These are phyloP conservation scores for Liquidambar formosana DNA, from an alignment of 164 flowering plant species.

Conservation along the genomic window DNA sequence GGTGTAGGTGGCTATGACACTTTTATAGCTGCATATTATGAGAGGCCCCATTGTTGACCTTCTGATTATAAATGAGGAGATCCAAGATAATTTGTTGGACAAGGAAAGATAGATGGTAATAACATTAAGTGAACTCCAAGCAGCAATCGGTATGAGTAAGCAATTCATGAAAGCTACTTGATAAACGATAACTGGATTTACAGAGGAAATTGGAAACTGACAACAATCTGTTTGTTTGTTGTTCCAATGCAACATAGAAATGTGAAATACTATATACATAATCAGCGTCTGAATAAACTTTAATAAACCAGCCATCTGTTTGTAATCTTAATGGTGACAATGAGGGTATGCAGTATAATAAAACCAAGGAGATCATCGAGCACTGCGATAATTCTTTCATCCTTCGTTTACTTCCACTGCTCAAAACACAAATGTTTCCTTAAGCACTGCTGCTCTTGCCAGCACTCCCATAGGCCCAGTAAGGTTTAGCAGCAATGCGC, in stretches of 20 bases:
- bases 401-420: conserved; percentile 12
- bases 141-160: neutral
- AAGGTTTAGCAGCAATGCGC: conserved; percentile 68
- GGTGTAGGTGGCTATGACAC: too few relatives aligned
- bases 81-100: neutral
- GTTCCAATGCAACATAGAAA: conserved; percentile 7
- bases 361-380: conserved; percentile 3
- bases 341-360: conserved; percentile 6
- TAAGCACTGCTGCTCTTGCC: conserved; percentile 41
- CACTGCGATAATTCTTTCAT: conserved; percentile 3
- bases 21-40: too few relatives aligned
- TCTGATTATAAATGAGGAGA: too few relatives aligned
- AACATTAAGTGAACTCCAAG: neutral
- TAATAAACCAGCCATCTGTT: conserved; percentile 1
- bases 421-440: neutral
- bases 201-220: conserved; percentile 14
- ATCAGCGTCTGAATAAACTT: conserved; percentile 21
- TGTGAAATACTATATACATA: conserved; percentile 25
- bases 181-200: conserved; percentile 20
- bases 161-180: conserved; percentile 8
- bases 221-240: conserved; percentile 12
- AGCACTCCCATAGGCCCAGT: conserved; percentile 36
- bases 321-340: neutral
- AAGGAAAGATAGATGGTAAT: neutral
- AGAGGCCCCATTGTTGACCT: too few relatives aligned